phyloP scores from a whole-genome alignment of 768 basidiomycete genomes.

The Hortiboletus campestris region DNA sequence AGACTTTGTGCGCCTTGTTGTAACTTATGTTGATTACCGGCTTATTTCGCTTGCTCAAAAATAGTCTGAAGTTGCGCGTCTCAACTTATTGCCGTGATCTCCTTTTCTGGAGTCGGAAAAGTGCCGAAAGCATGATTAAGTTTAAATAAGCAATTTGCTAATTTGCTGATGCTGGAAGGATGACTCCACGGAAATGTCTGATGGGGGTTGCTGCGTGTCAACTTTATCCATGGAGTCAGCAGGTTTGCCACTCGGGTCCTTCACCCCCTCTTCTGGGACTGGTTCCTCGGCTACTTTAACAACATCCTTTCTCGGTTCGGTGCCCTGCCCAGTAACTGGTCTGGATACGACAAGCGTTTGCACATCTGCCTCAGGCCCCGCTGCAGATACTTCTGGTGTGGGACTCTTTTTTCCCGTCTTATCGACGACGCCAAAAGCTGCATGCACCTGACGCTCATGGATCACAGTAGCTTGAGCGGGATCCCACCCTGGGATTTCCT shows the following conservation, averaged over 20 bases:
- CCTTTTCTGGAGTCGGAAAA: too few relatives aligned
- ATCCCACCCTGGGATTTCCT: slow-evolving; percentile 16
- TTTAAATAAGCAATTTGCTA: too few relatives aligned
- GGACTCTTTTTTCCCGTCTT: not conserved
- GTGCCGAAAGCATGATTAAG: too few relatives aligned
- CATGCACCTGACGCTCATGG: slow-evolving; percentile 8
- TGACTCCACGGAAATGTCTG: slow-evolving; percentile 1
- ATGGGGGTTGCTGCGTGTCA: not conserved
- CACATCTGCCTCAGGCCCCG: not conserved
- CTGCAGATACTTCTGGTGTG: not conserved
- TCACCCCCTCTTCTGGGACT: not conserved
- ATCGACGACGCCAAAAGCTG: not conserved
- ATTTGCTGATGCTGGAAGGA: slow-evolving; percentile 22
- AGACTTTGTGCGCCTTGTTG: too few relatives aligned
- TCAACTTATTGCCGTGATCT: too few relatives aligned
- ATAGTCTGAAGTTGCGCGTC: too few relatives aligned
- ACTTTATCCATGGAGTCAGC: not conserved
- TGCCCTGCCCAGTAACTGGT: not conserved
- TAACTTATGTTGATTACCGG: too few relatives aligned
- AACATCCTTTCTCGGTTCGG: not conserved
- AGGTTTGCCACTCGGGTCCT: not conserved
- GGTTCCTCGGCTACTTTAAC: not conserved
- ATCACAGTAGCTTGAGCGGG: slow-evolving; percentile 14
- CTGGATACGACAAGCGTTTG: not conserved
- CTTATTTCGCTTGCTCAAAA: too few relatives aligned